Conservation (phyloP, 2,329 filamentous ascomycete species). For the Penicillium sp. region DNA sequence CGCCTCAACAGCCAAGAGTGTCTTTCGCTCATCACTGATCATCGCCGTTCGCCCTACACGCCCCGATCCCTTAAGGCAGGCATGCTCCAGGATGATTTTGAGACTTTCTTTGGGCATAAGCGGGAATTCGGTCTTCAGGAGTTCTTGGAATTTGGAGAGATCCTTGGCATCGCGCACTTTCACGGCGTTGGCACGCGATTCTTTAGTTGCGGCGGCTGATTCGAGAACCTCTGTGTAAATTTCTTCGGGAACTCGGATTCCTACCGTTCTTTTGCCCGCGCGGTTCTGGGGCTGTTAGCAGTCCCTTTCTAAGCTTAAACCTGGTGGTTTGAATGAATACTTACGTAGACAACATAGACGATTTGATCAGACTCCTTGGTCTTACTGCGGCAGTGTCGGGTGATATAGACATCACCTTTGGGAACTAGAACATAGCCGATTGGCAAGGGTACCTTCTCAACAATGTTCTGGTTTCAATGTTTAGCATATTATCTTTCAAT, state of each 20-base stretch:
- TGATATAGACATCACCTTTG: constrained; percentile 45
- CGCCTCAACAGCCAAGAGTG: constrained; percentile 42
- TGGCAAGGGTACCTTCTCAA: constrained; percentile 28
- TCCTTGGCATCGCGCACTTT: constrained; percentile 36
- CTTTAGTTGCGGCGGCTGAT: constrained; percentile 40
- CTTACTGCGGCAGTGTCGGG: constrained; percentile 40
- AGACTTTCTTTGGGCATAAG: constrained; percentile 36
- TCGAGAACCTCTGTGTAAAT: constrained; percentile 41
- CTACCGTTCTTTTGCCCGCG: constrained; percentile 34
- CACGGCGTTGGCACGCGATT: constrained; percentile 41
- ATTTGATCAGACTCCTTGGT: constrained; percentile 32
- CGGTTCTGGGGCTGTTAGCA: constrained; percentile 23
- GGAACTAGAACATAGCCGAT: constrained; percentile 41
- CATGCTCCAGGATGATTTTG: constrained; percentile 35
- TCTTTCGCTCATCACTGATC: constrained; percentile 35
- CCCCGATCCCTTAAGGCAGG: constrained; percentile 43
- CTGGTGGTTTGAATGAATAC: not conserved
- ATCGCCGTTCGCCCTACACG: constrained; percentile 40
- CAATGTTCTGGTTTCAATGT: constrained; percentile 29
- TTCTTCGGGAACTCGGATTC: constrained; percentile 44
- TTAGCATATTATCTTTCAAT: constrained; percentile 1
- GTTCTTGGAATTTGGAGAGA: constrained; percentile 20
- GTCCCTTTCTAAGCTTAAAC: not conserved
- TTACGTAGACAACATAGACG: constrained; percentile 42
- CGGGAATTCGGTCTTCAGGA: constrained; percentile 37